Evolutionary conservation across 148 eudicot species (phyloP), one percentile per base, ranked within the genome.

Genomic region (Rhododendron molle): DNA sequence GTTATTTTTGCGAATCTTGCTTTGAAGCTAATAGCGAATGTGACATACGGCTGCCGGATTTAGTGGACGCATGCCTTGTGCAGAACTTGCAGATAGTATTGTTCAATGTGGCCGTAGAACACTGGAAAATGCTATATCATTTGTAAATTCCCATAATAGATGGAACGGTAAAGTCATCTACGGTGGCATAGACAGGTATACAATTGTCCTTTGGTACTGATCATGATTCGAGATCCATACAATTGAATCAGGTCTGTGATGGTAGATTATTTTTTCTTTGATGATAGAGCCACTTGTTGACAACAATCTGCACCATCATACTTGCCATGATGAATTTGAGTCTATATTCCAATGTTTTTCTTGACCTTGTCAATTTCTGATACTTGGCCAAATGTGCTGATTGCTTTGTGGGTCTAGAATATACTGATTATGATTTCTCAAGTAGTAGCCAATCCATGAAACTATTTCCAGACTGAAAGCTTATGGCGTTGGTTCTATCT

Each of bases 21-120:
- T 78, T 85, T 97, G 86, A 97, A 97, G 89, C 91, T 97, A 85
- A 97, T 97, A 90, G 93, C 96, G 56, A 97, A 97, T 90, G 99
- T 97, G 79, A 97, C 98, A 60, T 95, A 97, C 86, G 82, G 99
- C 99, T 88, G 99, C 98, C 85, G 99, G 98, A 85, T 97, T 93
- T 89, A 95, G 99, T 86, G 99, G 99, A 78, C 98, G 98, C 80
- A 97, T 97, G 99, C 99, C 99, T 80, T 97, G 98, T 90, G 98
- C 99, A 89, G 98, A 95, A 89, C 91, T 95, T 76, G 99, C 99
- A 20, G 99, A 97, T 89, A 97, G 98, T 88, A 97, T 97, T 67
- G 99, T 97, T 82, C 99, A 97, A 89, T 97, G 99, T 90, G 99
- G 96, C 86, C 98, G 98, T 80, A 94, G 94, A 90, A 97, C 99